These are phyloP conservation scores for Cupressus sempervirens DNA, from an alignment of 75 land plant species.

Conservation along the genomic window DNA sequence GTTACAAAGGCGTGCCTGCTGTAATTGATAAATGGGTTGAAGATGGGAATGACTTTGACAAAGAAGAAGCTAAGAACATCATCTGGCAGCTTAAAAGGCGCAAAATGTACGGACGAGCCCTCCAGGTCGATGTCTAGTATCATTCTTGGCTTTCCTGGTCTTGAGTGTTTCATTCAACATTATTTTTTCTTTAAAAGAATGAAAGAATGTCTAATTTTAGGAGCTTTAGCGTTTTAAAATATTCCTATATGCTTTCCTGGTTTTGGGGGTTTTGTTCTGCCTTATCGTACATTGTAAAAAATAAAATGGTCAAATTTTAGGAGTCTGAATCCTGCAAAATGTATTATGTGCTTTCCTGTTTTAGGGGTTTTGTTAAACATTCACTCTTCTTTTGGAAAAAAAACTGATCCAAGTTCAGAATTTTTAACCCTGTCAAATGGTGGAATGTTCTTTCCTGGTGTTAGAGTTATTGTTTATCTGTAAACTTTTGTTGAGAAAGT, in stretches of 20 bases:
- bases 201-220: too few species aligned
- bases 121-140: slow-evolving; percentile 17
- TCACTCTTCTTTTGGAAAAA: too few species aligned
- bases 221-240: not conserved
- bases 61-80: not conserved
- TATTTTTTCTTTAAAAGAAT: not conserved
- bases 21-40: slow-evolving; percentile 30
- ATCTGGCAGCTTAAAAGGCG: slow-evolving; percentile 13
- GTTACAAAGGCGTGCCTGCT: not conserved
- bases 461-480: too few species aligned
- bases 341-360: not conserved
- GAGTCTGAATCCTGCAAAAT: not conserved
- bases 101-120: slow-evolving; percentile 16
- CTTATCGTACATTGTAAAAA: too few species aligned
- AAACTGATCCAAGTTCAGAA: too few species aligned
- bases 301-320: too few species aligned
- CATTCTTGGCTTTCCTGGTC: not conserved
- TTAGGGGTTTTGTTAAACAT: not conserved
- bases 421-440: too few species aligned
- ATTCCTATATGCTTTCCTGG: not conserved
- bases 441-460: too few species aligned
- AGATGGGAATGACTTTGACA: slow-evolving; percentile 29
- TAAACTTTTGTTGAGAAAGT: too few species aligned
- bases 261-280: too few species aligned
- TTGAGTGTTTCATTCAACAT: not conserved